These are phyloP conservation scores for Yamadazyma phyllophila DNA, from an alignment of 805 yeast genomes.

Conservation along the genomic window DNA sequence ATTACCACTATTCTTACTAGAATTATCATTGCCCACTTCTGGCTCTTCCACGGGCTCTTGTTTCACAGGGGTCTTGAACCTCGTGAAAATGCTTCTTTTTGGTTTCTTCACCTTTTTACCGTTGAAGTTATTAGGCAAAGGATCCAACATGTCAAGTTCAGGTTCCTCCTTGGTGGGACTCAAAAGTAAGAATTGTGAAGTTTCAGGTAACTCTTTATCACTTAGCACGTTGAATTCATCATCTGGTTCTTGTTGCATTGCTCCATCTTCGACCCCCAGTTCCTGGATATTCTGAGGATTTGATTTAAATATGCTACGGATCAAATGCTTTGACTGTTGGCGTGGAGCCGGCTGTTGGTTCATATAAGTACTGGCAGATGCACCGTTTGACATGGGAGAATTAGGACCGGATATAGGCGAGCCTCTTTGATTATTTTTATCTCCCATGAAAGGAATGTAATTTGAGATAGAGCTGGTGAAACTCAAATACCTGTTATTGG, in stretches of 20 bases:
- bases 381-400: conserved; percentile 5
- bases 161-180: conserved; percentile 22
- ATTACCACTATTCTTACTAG: conserved; percentile 12
- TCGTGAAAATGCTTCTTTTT: conserved; percentile 36
- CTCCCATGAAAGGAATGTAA: conserved; percentile 43
- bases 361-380: conserved; percentile 2
- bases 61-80: conserved; percentile 32
- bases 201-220: neutral
- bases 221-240: neutral
- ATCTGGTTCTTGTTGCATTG: neutral
- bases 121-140: conserved; percentile 5
- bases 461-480: conserved; percentile 37
- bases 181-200: conserved; percentile 10
- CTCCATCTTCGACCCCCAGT: neutral
- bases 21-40: conserved; percentile 4
- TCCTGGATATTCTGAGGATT: conserved; percentile 8
- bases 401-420: conserved; percentile 16
- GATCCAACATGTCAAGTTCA: conserved; percentile 17
- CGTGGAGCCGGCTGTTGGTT: conserved; percentile 14
- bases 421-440: conserved; percentile 14
- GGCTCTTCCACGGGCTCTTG: conserved; percentile 13
- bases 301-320: conserved; percentile 31
- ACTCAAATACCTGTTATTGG: conserved; percentile 28
- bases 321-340: conserved; percentile 30
- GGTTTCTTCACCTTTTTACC: conserved; percentile 31